Percentiles rank a stretch among this genome's conserved stretches.
phyloP scores from a whole-genome alignment of 371 early-diverging fungal genomes.

The Hamiltosporidium magnivora region DNA sequence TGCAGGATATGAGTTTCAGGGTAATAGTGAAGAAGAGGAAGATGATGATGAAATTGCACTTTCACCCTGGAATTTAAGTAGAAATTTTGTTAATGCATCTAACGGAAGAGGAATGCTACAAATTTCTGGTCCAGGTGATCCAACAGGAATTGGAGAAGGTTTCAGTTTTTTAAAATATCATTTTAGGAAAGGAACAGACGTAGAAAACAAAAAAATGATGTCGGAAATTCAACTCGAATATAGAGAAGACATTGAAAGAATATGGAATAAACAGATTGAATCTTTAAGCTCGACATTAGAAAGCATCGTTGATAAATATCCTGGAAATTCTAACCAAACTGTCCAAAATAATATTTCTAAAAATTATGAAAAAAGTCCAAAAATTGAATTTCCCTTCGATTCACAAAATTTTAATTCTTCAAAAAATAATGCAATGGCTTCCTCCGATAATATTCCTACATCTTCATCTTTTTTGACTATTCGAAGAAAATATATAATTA shows the following conservation, averaged over 20 bases:
- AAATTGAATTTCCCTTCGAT: no score
- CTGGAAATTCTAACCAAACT: no score
- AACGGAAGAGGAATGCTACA: constrained; percentile 55
- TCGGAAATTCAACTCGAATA: constrained; percentile 6
- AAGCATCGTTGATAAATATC: no score
- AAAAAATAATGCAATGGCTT: no score
- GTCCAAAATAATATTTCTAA: no score
- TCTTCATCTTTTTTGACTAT: constrained; percentile 29
- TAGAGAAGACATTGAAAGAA: constrained; percentile 35
- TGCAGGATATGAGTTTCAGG: constrained; percentile 39
- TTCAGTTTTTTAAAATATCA: constrained; percentile 51
- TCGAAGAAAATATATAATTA: constrained; percentile 34
- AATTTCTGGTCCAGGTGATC: constrained; percentile 45
- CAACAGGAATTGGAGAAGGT: constrained; percentile 55
- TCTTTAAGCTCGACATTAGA: neutral
- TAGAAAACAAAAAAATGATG: constrained; percentile 39
- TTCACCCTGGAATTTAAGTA: constrained; percentile 51
- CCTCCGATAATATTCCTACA: neutral
- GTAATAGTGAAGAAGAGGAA: constrained; percentile 34
- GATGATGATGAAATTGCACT: constrained; percentile 44
- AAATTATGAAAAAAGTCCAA: no score
- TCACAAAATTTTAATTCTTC: no score
- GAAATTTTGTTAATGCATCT: constrained; percentile 56
- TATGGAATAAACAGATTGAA: constrained; percentile 35
- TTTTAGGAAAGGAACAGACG: constrained; percentile 41